Base-by-base conservation (phyloP, 2,329 filamentous ascomycete genomes). In the Colletotrichum tofieldiae region DNA sequence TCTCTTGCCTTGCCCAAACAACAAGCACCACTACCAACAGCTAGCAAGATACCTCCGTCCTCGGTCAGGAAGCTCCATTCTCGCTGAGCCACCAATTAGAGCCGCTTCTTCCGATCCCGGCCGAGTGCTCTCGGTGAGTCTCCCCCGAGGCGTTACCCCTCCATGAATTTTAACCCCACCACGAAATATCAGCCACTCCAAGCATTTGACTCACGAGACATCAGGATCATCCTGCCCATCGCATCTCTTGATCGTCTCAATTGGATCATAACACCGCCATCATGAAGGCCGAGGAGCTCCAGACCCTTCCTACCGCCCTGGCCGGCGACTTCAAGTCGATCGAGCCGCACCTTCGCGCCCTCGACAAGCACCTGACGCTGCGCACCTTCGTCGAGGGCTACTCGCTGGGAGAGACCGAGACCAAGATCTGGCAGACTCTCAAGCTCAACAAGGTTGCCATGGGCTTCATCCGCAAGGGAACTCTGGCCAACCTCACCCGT, bases 381-480 rank as follows among this genome's bases (percentile, higher is more conserved):
- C 92, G 96, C 78, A 94, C 94, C 18, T 96, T 96, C 83, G 88
- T 98, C 76, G 90, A 94, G 63, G 95, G 95, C 73, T 96, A 97
- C 86, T 86, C 86, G 35, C 86, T 96, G 61, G 92, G 92, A 70
- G 90, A 94, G 52, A 87, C 93, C 75, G 96, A 98, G 82, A 89
- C 91, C 75, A 93, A 93, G 78, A 88, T 97, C 75, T 98, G 94
- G 94, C 90, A 93, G 77, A 91, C 93, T 6, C 88, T 98, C 65
- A 92, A 94, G 69, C 92, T 90, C 77, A 98, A 97, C 85, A 92
- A 94, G 73, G 93, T 95, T n/a, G 93, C 94, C 23, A 88, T 93
- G 76, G 91, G 93, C 5, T 94, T 93, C 76, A 88, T 98, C 77
- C 93, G 94, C 84, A 94, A 94, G 83, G 93, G 92, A 55, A 85